A percentile compares a stretch with the other conserved stretches of the same genome.
Conservation (phyloP, 345 rosid genomes). For the Gynandropsis gynandra region DNA sequence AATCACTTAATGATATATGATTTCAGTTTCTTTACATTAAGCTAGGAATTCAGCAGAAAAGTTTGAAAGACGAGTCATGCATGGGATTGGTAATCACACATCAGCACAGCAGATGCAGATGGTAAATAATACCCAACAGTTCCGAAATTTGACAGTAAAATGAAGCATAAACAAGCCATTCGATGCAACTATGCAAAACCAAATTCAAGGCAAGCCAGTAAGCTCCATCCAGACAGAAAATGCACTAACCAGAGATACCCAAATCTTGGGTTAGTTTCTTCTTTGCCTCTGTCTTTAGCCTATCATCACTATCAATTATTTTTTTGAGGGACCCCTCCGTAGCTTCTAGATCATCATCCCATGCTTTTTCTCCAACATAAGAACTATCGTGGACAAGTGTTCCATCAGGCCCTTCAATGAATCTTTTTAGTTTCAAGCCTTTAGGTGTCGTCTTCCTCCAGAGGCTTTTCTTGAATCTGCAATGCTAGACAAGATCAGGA, state of each 20-base stretch:
- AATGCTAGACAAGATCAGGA: slow-evolving; percentile 20
- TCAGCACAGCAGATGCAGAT: no score
- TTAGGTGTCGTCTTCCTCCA: slow-evolving; percentile 85
- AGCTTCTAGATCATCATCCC: slow-evolving; percentile 64
- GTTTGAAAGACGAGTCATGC: no score
- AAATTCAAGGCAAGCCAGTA: neutral
- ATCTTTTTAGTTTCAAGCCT: slow-evolving; percentile 84
- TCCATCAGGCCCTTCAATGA: slow-evolving; percentile 70
- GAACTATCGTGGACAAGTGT: slow-evolving; percentile 67
- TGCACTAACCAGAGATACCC: slow-evolving; percentile 50
- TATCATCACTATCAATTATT: slow-evolving; percentile 45
- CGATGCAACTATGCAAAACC: slow-evolving; percentile 5
- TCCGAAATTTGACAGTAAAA: neutral
- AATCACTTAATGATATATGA: no score
- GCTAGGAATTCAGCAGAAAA: no score
- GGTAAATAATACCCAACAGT: no score
- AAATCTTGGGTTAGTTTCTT: slow-evolving; percentile 55
- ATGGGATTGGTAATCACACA: no score
- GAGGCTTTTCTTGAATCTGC: slow-evolving; percentile 75
- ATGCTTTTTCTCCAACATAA: slow-evolving; percentile 91
- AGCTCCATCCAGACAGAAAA: slow-evolving; percentile 9
- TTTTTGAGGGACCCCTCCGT: slow-evolving; percentile 45
- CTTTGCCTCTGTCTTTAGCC: slow-evolving; percentile 56
- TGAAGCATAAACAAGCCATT: slow-evolving; percentile 6
- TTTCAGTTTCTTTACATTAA: no score